phyloP scores from a whole-genome alignment of 2,329 filamentous ascomycete species.

The Tolypocladium sp. region DNA sequence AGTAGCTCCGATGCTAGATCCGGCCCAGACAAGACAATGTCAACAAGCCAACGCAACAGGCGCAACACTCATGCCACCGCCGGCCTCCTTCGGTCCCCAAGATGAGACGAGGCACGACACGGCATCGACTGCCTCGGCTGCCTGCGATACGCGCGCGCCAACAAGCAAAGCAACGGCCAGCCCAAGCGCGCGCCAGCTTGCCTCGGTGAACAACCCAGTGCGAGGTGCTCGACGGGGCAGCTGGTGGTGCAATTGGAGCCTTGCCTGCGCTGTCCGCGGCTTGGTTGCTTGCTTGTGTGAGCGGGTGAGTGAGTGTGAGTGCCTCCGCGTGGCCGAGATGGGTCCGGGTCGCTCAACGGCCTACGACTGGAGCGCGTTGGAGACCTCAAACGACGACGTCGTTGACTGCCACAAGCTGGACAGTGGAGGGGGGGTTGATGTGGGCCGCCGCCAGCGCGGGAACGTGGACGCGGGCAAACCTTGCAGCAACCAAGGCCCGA shows the following conservation, averaged over 20 bases:
- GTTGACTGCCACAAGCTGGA: background rate
- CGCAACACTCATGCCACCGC: background rate
- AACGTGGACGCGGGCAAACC: background rate
- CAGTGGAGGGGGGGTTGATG: background rate
- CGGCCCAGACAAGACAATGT: background rate
- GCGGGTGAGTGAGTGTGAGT: background rate
- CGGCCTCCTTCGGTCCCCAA: conserved; percentile 1
- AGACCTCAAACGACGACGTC: background rate
- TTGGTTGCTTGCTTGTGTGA: background rate
- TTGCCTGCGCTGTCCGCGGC: background rate
- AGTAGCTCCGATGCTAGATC: background rate
- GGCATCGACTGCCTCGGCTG: background rate
- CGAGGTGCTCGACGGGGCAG: background rate
- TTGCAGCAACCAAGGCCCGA: background rate
- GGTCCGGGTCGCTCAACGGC: background rate
- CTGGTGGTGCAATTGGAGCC: background rate
- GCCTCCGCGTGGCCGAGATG: background rate
- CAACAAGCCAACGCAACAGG: background rate
- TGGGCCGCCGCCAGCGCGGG: background rate
- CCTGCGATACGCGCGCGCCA: background rate
- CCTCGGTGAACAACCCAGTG: background rate
- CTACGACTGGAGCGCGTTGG: background rate
- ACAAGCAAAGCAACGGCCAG: background rate
- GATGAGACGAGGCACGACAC: background rate
- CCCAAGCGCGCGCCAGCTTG: background rate